Evolutionary conservation across 495 filamentous ascomycete species (phyloP), one percentile per base, ranked within the genome.

Genomic region (Lentithecium fluviatile): DNA sequence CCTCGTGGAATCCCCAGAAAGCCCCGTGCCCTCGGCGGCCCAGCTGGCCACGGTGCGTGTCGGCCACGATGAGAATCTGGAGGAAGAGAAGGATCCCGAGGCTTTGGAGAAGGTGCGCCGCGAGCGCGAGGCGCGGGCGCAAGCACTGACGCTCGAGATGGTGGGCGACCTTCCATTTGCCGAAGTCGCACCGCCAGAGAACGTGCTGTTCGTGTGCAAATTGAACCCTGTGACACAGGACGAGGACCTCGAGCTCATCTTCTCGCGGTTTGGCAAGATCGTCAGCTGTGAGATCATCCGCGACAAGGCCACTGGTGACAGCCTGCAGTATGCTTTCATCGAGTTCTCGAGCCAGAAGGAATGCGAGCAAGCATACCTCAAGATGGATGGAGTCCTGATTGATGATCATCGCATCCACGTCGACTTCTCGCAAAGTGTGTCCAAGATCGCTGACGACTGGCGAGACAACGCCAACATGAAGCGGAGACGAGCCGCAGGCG

Each of bases 331-430:
- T 73, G 91, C 95, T 0, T 98, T 98, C 64, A 93, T 98, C 69
- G 94, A 98, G 73, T 98, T 95, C 67, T 90, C 91, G 55, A 84
- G 96, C 17, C 90, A 95, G 71, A 84, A 88, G 65, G 87, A 89
- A 59, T 97, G 93, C 73, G 94, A 97, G 75, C 88, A 91, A 52
- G 94, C 94, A 13, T 98, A 97, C 69, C 92, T 92, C 76, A 98
- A 98, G 76, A 98, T 97, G 94, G 89, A 97, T 71, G 87, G 85
- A 5, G 91, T 97, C 6, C 76, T 98, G 57, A 97, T 97, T 69
- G 94, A 98, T 65, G 94, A 98, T 69, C 91, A 96, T 59, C 88
- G 94, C 36, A 97, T 98, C 56, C 94, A 97, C 72, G 95, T 98
- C 49, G 94, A 98, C 71, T 98, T 98, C 76, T 96, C 91, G 29